Percentiles rank a stretch among this genome's conserved stretches.
Conservation (phyloP, 176 grass and related monocot genomes). For the Hordeum vulgare region DNA sequence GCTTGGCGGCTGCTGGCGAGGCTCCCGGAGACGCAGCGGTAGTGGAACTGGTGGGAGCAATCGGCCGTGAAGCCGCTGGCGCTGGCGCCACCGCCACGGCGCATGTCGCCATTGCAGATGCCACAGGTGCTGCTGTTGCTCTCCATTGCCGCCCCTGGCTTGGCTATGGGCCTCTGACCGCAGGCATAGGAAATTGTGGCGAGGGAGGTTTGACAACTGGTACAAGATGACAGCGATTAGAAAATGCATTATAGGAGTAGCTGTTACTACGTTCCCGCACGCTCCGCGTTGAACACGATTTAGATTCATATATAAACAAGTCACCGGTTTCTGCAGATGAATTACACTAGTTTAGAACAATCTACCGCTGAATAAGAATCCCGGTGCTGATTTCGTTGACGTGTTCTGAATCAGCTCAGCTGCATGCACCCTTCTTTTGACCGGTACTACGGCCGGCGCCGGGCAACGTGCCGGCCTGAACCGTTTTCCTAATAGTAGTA, state of each 20-base stretch:
- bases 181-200: background rate
- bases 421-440: background rate
- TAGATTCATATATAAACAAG: background rate
- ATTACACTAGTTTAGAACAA: background rate
- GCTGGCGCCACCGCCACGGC: background rate
- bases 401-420: background rate
- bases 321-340: background rate
- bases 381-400: background rate
- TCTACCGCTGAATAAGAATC: background rate
- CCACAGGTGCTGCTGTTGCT: constrained; percentile 36
- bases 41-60: constrained; percentile 69
- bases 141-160: constrained; percentile 16
- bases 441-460: too few relatives aligned
- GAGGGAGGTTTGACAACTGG: background rate
- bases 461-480: background rate
- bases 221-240: background rate
- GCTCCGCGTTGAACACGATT: background rate
- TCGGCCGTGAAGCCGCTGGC: constrained; percentile 51
- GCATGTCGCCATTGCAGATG: constrained; percentile 54
- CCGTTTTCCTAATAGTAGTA: too few relatives aligned
- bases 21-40: constrained; percentile 44
- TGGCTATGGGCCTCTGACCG: background rate
- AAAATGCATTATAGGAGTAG: background rate
- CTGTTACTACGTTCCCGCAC: background rate
- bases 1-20: constrained; percentile 30